Percentiles rank a stretch among this genome's conserved stretches.
These are phyloP conservation scores for Chrysosphaeria jannelii DNA, from an alignment of 2,329 filamentous ascomycete species.

Conservation along the genomic window DNA sequence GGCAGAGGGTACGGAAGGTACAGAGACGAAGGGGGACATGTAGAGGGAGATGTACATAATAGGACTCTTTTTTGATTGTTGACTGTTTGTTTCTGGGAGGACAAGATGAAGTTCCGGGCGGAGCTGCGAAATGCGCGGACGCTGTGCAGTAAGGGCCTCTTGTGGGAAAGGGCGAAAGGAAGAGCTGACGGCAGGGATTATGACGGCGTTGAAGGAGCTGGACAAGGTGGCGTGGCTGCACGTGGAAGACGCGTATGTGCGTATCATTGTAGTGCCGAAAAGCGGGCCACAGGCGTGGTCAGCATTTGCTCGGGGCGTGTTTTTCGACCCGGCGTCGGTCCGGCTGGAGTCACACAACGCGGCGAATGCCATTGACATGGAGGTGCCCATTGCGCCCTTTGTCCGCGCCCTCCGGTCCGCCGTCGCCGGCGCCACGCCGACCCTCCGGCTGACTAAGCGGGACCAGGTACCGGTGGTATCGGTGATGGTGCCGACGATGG, in stretches of 20 bases:
- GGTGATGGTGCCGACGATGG: conserved; percentile 59
- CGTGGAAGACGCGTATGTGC: conserved; percentile 59
- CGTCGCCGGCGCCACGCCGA: conserved; percentile 41
- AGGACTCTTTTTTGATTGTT: too few relatives aligned
- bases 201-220: conserved; percentile 29
- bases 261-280: conserved; percentile 88
- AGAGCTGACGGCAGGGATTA: conserved; percentile 19
- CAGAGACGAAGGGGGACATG: not conserved
- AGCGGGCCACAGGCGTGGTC: conserved; percentile 93
- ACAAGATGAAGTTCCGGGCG: conserved; percentile 14
- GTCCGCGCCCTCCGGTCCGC: conserved; percentile 82
- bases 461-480: conserved; percentile 63
- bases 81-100: too few relatives aligned
- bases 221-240: conserved; percentile 79
- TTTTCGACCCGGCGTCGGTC: conserved; percentile 58
- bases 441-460: conserved; percentile 76
- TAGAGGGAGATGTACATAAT: too few relatives aligned
- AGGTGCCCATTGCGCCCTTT: conserved; percentile 65
- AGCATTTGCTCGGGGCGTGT: conserved; percentile 26
- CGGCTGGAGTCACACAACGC: conserved; percentile 57
- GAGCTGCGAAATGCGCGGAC: conserved; percentile 34
- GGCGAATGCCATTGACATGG: conserved; percentile 81
- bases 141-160: conserved; percentile 27
- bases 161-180: too few relatives aligned
- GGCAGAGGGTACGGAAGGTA: not conserved